Evolutionary conservation across 2,329 filamentous ascomycete genomes (phyloP), one percentile per base, ranked within the genome.

Genomic region (Daldinia sp.): DNA sequence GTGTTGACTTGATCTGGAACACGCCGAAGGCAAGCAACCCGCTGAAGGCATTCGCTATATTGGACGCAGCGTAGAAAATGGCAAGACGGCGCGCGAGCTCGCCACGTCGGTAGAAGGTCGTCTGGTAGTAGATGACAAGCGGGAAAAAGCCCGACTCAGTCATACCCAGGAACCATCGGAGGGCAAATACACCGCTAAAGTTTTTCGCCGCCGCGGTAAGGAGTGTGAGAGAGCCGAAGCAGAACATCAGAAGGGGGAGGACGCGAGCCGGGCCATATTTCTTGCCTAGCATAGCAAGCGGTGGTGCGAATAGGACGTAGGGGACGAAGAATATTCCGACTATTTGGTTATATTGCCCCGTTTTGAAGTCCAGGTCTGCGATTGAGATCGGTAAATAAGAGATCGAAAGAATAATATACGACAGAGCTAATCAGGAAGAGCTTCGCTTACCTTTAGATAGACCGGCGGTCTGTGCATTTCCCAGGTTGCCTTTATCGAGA

Each of bases 11-110:
- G 74, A 86, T 84, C 54, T 82, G 84, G 74, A 86, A 85, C 18
- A 85, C 81, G 42, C 81, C 84, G 69, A 83, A 86, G 0, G 84
- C 79, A 5, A 85, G 78, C 6, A 85, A 79, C 13, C 83, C 83
- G 50, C 81, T 82, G 67, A 85, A 85, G n/a, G 82, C 83, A 56
- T 88, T 89, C 23, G 92, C 92, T 65, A 94, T 91, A 74, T 91
- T 92, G 26, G 87, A 89, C 0, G 91, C 91, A 0, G 91, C 92
- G 73, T 94, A 94, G 81, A 93, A 93, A 65, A 93, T 81, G 39
- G 90, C 90, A 1, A 93, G 82, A 2, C 91, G 87, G 7, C 91
- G 84, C 5, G 90, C 91, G 2, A 93, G 85, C 76, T 93, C 91
- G 35, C 88, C 88, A 60, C 91, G 86, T 15, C 90, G 87, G 77